Conservation (phyloP, 345 rosid species). For the Psidium guajava region DNA sequence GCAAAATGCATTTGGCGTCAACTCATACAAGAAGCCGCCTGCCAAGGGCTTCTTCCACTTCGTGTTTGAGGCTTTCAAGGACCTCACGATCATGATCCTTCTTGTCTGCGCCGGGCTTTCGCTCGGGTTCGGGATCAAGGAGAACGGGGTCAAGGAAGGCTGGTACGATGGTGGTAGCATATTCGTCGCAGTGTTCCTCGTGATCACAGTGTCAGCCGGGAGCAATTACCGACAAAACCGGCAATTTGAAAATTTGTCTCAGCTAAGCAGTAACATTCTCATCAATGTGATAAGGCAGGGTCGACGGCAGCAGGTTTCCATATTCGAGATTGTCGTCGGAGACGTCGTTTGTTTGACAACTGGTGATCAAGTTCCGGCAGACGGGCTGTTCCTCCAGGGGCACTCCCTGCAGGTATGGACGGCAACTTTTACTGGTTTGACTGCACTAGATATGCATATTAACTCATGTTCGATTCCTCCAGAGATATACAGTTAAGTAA, state of each 20-base stretch:
- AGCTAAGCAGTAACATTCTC: slow-evolving; percentile 35
- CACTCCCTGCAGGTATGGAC: slow-evolving; percentile 17
- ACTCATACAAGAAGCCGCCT: slow-evolving; percentile 52
- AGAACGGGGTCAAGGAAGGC: slow-evolving; percentile 45
- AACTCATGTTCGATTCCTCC: neutral
- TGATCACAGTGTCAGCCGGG: slow-evolving; percentile 33
- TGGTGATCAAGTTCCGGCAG: slow-evolving; percentile 63
- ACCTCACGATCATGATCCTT: slow-evolving; percentile 41
- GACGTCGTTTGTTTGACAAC: slow-evolving; percentile 43
- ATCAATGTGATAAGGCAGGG: slow-evolving; percentile 41
- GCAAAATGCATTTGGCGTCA: slow-evolving; percentile 40
- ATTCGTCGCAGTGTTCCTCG: slow-evolving; percentile 38
- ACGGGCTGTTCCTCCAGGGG: slow-evolving; percentile 43
- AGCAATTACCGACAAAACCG: slow-evolving; percentile 40
- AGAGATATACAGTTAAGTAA: too few relatives aligned
- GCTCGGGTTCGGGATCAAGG: slow-evolving; percentile 46
- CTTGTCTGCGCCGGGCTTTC: slow-evolving; percentile 44
- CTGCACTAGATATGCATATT: neutral
- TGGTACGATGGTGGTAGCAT: slow-evolving; percentile 73
- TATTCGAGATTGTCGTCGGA: slow-evolving; percentile 54
- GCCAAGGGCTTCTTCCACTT: slow-evolving; percentile 33
- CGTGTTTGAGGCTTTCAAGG: slow-evolving; percentile 39
- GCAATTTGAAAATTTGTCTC: slow-evolving; percentile 46
- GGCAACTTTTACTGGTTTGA: neutral
- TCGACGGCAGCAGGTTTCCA: slow-evolving; percentile 29